Conservation (phyloP, 1,284 basidiomycete genomes). For the Puccinia brachypodii region DNA sequence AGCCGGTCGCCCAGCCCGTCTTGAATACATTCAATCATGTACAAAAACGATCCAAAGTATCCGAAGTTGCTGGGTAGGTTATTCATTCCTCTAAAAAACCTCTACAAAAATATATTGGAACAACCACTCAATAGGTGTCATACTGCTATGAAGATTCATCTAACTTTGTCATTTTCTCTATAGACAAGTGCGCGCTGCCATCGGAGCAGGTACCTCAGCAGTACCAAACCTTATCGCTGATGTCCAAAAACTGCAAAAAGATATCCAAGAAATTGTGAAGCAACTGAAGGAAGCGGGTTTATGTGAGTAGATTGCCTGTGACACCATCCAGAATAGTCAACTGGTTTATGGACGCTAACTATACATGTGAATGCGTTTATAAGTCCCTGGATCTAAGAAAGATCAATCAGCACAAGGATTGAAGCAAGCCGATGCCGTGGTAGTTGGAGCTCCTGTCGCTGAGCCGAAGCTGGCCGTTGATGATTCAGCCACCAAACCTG, state of each 20-base stretch:
- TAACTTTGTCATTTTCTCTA: not conserved
- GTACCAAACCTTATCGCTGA: not conserved
- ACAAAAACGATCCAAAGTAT: not conserved
- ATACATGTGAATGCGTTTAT: not conserved
- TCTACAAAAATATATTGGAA: no score
- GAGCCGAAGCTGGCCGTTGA: no score
- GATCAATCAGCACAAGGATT: not conserved
- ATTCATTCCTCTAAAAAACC: not conserved
- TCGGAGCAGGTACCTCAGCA: not conserved
- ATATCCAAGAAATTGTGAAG: not conserved
- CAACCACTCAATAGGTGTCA: no score
- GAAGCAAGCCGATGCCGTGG: not conserved
- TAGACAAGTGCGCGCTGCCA: not conserved
- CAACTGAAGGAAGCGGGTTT: conserved; percentile 5
- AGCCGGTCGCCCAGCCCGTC: no score
- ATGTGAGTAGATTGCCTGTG: no score
- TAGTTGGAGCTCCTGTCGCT: no score
- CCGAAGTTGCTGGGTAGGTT: not conserved
- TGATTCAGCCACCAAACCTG: not conserved
- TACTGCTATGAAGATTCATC: not conserved
- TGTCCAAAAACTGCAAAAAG: not conserved
- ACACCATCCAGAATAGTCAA: no score
- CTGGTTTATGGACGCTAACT: not conserved
- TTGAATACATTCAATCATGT: not conserved
- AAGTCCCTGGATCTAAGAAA: not conserved